Conservation (phyloP, 305 asterid genomes). For the Coffea humblotiana region DNA sequence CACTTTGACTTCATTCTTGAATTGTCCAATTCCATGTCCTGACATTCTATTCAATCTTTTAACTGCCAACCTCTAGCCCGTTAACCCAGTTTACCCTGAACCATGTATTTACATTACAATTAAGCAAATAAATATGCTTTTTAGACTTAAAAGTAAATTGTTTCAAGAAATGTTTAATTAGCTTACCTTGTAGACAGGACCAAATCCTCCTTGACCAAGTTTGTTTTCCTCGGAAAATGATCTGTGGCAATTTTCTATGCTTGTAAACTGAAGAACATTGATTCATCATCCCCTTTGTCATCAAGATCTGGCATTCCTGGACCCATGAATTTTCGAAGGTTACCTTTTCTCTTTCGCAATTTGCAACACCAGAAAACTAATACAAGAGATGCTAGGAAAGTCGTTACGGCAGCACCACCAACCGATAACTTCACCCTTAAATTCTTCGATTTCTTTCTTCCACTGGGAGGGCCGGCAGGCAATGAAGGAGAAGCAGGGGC, state of each 20-base stretch:
- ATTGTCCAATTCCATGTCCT: not conserved
- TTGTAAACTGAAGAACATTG: slow-evolving; percentile 1
- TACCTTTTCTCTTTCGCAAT: not conserved
- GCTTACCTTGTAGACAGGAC: not conserved
- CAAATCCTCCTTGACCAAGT: slow-evolving; percentile 11
- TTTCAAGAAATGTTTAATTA: not conserved
- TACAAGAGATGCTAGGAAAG: not conserved
- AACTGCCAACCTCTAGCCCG: not conserved
- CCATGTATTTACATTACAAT: not conserved
- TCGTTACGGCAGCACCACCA: not conserved
- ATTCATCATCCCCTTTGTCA: not conserved
- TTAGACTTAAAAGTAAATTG: no score
- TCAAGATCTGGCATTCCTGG: no score
- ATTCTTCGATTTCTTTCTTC: not conserved
- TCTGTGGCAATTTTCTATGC: slow-evolving; percentile 8
- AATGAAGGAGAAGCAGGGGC: not conserved
- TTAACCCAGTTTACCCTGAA: not conserved
- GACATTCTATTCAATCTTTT: not conserved
- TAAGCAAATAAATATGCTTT: not conserved
- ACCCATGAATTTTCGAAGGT: not conserved
- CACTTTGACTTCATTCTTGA: not conserved
- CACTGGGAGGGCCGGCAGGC: not conserved
- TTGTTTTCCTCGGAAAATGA: not conserved
- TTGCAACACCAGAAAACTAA: not conserved
- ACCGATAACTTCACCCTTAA: not conserved